phyloP scores from a whole-genome alignment of 257 asterid species.

The Ligustrum vulgare region DNA sequence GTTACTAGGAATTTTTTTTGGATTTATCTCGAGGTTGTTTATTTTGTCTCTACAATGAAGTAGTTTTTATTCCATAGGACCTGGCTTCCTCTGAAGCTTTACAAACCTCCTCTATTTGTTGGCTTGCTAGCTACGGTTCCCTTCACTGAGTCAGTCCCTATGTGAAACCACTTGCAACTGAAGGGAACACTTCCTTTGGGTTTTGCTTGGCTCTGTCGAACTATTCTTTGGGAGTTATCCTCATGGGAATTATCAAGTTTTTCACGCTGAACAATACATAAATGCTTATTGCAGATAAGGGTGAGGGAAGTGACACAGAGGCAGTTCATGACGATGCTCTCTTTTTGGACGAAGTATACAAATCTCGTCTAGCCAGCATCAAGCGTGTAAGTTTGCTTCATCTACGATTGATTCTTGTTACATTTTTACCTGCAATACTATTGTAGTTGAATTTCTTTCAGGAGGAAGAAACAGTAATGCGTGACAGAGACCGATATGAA shows the following conservation, averaged over 20 bases:
- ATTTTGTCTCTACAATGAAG: neutral
- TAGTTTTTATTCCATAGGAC: neutral
- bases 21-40: slow-evolving; percentile 10
- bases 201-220: slow-evolving; percentile 2
- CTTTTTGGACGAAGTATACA: slow-evolving; percentile 88
- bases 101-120: neutral
- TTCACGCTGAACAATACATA: slow-evolving; percentile 8
- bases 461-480: slow-evolving; percentile 94
- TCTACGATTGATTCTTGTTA: slow-evolving; percentile 5
- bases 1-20: slow-evolving; percentile 7
- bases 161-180: neutral
- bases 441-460: slow-evolving; percentile 34
- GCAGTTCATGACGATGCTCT: slow-evolving; percentile 65
- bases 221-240: neutral
- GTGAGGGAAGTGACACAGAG: slow-evolving; percentile 69
- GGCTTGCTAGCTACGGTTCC: slow-evolving; percentile 7
- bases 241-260: slow-evolving; percentile 1
- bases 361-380: slow-evolving; percentile 90
- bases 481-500: slow-evolving; percentile 95
- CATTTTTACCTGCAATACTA: slow-evolving; percentile 16
- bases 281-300: slow-evolving; percentile 58
- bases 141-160: neutral
- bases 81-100: slow-evolving; percentile 3
- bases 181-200: neutral
- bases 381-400: slow-evolving; percentile 66